A percentile compares a stretch with the other conserved stretches of the same genome.
Conservation (phyloP, 306 rosid species). For the Ormosia emarginata region DNA sequence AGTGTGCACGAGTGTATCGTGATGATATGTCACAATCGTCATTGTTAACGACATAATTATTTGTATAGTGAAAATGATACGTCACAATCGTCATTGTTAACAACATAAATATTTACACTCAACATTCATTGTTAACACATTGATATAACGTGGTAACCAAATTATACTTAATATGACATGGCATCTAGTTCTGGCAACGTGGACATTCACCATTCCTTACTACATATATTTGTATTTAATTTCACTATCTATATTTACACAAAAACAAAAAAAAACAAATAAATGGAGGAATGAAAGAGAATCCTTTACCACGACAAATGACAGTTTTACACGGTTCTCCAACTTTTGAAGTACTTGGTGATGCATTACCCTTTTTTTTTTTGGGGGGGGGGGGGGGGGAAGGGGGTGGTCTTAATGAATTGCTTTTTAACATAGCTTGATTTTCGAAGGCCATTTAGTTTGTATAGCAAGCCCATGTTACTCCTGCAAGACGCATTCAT, state of each 20-base stretch:
- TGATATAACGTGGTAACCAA: background rate
- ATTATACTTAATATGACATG: background rate
- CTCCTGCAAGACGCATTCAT: conserved; percentile 12
- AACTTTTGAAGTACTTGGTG: background rate
- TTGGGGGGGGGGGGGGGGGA: too few species aligned
- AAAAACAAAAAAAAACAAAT: background rate
- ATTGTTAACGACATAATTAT: too few species aligned
- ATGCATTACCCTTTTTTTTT: background rate
- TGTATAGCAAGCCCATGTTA: background rate
- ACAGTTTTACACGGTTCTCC: background rate
- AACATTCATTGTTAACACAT: background rate
- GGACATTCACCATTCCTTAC: background rate
- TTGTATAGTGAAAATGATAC: too few species aligned
- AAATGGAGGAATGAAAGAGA: background rate
- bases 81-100: too few species aligned
- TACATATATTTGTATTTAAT: background rate
- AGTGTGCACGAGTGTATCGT: too few species aligned
- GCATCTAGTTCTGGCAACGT: background rate
- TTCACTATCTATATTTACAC: background rate
- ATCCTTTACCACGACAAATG: background rate
- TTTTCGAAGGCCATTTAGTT: background rate
- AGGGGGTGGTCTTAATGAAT: too few species aligned
- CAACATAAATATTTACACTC: too few species aligned
- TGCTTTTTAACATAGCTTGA: too few species aligned
- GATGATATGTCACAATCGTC: too few species aligned